These are phyloP conservation scores for Eucalyptus lansdowneana DNA, from an alignment of 345 rosid species.

Conservation along the genomic window DNA sequence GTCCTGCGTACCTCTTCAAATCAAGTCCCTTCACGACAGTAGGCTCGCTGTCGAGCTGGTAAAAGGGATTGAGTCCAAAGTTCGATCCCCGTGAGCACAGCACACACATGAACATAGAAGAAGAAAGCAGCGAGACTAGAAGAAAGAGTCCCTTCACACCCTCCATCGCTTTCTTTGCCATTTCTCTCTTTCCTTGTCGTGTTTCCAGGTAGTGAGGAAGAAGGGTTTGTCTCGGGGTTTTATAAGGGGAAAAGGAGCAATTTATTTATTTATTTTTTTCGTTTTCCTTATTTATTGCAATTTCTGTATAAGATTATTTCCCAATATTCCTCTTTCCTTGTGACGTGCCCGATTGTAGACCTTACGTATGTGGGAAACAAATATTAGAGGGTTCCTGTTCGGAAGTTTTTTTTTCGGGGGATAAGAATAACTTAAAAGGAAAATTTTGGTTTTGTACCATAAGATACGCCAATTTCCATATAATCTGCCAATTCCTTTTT, in stretches of 20 bases:
- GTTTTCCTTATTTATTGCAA: background rate
- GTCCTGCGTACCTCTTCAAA: conserved; percentile 63
- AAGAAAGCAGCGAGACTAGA: background rate
- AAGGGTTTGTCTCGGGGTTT: background rate
- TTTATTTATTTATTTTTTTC: no score
- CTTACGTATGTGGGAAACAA: background rate
- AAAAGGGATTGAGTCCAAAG: background rate
- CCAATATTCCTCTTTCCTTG: background rate
- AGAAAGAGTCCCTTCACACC: conserved; percentile 40
- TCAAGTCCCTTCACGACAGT: conserved; percentile 1
- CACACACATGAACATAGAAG: background rate
- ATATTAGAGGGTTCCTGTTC: no score
- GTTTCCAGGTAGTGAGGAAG: background rate
- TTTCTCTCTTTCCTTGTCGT: background rate
- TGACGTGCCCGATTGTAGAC: background rate
- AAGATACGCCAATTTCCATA: background rate
- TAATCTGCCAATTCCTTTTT: background rate
- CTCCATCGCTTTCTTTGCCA: conserved; percentile 47
- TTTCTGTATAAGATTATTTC: background rate
- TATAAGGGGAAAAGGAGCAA: background rate
- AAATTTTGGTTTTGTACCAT: background rate
- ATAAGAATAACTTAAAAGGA: background rate
- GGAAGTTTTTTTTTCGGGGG: background rate
- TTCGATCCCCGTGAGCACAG: background rate
- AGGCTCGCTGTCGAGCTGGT: background rate